Evolutionary conservation across 495 filamentous ascomycete species (phyloP).

Genomic region (Barbatosphaeria neglecta): DNA sequence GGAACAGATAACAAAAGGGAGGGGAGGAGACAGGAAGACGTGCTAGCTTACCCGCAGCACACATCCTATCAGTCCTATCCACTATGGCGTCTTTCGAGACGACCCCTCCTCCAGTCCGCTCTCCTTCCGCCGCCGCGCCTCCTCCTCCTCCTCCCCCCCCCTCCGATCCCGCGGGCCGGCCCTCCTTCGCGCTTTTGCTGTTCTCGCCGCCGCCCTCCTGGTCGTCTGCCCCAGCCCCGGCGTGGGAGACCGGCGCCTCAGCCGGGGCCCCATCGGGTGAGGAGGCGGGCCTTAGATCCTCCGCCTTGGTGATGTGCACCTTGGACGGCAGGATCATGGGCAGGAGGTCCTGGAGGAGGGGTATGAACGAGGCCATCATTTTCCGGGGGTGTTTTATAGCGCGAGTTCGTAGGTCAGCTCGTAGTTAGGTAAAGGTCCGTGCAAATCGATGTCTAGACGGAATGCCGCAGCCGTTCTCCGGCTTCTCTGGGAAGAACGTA

Average conservation of each 20-base stretch:
- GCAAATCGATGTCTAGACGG: no score
- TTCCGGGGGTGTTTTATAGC: not conserved
- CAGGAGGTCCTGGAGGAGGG: conserved; percentile 35
- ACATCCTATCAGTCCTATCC: conserved; percentile 46
- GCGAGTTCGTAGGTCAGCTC: not conserved
- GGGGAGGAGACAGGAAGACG: not conserved
- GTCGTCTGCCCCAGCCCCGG: no score
- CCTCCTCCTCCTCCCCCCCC: conserved; percentile 1
- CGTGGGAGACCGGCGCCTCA: not conserved
- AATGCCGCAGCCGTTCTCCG: no score
- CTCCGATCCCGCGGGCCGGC: not conserved
- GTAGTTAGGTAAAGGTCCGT: not conserved
- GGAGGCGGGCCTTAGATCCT: conserved; percentile 24
- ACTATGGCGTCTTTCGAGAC: conserved; percentile 46
- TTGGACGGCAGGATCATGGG: conserved; percentile 37
- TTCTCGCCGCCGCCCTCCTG: no score
- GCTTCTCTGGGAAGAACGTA: no score
- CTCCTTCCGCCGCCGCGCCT: not conserved
- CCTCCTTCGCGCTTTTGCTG: not conserved
- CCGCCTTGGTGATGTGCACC: conserved; percentile 30
- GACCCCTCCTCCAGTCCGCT: conserved; percentile 26
- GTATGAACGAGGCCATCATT: conserved; percentile 34
- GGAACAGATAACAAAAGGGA: not conserved
- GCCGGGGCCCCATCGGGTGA: conserved; percentile 10
- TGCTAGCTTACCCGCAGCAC: conserved; percentile 35